Base-by-base conservation (phyloP, 2,329 filamentous ascomycete species). In the Dothistroma septosporum region DNA sequence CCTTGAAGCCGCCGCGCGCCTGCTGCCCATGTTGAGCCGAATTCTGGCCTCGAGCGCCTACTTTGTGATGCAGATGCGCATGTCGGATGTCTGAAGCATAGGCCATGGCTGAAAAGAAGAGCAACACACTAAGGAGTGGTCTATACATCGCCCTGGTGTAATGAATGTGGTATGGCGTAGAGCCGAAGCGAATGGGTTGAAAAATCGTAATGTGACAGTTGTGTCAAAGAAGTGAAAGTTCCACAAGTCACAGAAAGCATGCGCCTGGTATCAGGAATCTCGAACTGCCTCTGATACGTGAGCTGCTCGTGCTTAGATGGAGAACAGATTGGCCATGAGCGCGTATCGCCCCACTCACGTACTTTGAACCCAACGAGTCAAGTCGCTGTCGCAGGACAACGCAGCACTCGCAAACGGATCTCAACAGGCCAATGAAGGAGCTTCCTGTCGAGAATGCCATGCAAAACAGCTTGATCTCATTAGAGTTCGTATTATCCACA, bases 1-100 rank as follows among this genome's bases (percentile, higher is more conserved):
- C 80, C 64, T 85, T 83, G 76, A 85, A 89, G 64, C 83, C 83
- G n/a, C 65, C 9, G 11, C 55, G 56, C 19, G 57, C 52, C 24
- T 58, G 53, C 28, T 67, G 66, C 41, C 41, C 21, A 14, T 24
- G 14, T 16, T 24, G n/a, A 53, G 31, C 32, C n/a, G 48, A 21
- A 16, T 53, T 12, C 11, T 33, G 31, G 50, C 28, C 33, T 33
- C 50, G 11, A 7, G 24, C 44, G 24, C 33, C 54, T 2, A 28
- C 33, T n/a, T 54, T 58, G 24, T 64, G 48, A 49, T 66, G 65
- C 12, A 61, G 50, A 37, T 61, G 60, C n/a, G 44, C 50, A 53
- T 66, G 64, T 19, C n/a, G 50, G 1, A 55, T n/a, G 11, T 49
- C 33, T 12, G 33, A 44, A 6, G 59, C 59, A 14, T 31, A 33